A percentile compares a stretch with the other conserved stretches of the same genome.
Evolutionary conservation across 2,329 filamentous ascomycete genomes (phyloP).

Genomic region (Ophiostoma tasmaniense): DNA sequence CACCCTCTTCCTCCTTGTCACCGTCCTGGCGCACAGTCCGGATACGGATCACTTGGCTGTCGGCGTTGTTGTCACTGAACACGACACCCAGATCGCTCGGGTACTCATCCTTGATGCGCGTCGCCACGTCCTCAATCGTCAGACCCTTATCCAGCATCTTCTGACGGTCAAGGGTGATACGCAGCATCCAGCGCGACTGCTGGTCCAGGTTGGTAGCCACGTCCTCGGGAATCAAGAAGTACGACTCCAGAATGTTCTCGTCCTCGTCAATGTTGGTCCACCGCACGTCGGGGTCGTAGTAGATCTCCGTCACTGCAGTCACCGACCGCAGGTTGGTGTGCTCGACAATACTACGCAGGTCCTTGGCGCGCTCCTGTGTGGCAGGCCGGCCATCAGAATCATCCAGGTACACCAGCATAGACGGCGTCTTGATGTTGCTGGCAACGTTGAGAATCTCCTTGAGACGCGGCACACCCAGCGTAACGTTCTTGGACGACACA

Average conservation of each 20-base stretch:
- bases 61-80: conserved; percentile 96
- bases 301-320: conserved; percentile 87
- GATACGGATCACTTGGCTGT: conserved; percentile 88
- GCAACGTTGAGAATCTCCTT: conserved; percentile 99
- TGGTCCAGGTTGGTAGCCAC: conserved; percentile 50
- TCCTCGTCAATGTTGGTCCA: conserved; percentile 81
- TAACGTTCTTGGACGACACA: conserved; percentile 99
- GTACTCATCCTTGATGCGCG: conserved; percentile 83
- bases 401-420: conserved; percentile 85
- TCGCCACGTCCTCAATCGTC: conserved; percentile 82
- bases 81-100: conserved; percentile 79
- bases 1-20: conserved; percentile 61
- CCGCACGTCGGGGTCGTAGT: conserved; percentile 89
- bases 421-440: conserved; percentile 95
- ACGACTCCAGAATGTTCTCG: conserved; percentile 89
- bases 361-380: conserved; percentile 73
- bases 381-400: conserved; percentile 39
- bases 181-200: conserved; percentile 91
- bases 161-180: conserved; percentile 85
- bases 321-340: conserved; percentile 90
- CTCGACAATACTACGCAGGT: conserved; percentile 80
- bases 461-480: conserved; percentile 91
- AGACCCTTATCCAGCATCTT: conserved; percentile 93
- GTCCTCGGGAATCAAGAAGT: conserved; percentile 89
- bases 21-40: conserved; percentile 65